Percentiles rank a stretch among this genome's conserved stretches.
phyloP scores from a whole-genome alignment of 192 early-diverging fungal species.

The Entophlyctis luteolus region DNA sequence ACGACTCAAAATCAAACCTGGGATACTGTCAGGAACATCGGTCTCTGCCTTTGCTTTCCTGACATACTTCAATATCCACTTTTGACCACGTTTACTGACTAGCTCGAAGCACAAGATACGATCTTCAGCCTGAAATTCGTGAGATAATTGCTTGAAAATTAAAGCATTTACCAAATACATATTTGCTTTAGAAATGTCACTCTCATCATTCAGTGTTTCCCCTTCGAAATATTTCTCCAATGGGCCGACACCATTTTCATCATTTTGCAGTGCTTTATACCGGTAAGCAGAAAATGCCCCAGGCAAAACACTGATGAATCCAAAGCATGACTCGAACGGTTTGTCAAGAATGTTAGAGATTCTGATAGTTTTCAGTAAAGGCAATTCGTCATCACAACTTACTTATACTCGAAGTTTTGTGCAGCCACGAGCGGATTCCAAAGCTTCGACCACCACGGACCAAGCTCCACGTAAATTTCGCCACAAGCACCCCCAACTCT shows the following conservation, averaged over 20 bases:
- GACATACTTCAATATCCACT: slow-evolving; percentile 71
- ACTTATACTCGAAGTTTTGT: slow-evolving; percentile 85
- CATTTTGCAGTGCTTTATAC: slow-evolving; percentile 62
- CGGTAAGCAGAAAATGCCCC: slow-evolving; percentile 84
- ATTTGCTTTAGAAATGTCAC: slow-evolving; percentile 29
- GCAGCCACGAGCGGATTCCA: slow-evolving; percentile 71
- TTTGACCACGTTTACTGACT: slow-evolving; percentile 67
- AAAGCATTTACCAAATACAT: too few relatives aligned
- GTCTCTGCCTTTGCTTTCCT: slow-evolving; percentile 70
- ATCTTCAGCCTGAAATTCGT: slow-evolving; percentile 50
- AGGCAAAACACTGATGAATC: slow-evolving; percentile 85
- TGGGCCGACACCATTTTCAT: slow-evolving; percentile 66
- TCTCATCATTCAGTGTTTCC: slow-evolving; percentile 39
- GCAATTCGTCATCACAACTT: neutral
- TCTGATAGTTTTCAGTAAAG: slow-evolving; percentile 33
- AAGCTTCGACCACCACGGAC: slow-evolving; percentile 53
- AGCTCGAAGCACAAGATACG: slow-evolving; percentile 85
- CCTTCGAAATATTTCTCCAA: slow-evolving; percentile 70
- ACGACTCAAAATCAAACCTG: slow-evolving; percentile 53
- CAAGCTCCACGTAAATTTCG: slow-evolving; percentile 69
- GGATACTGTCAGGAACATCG: slow-evolving; percentile 73
- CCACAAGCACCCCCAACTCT: slow-evolving; percentile 77
- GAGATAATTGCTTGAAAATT: neutral
- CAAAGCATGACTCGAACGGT: slow-evolving; percentile 81
- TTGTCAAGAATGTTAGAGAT: slow-evolving; percentile 86